A percentile compares a stretch with the other conserved stretches of the same genome.
phyloP scores from a whole-genome alignment of 495 filamentous ascomycete genomes.

The Evernia prunastri region DNA sequence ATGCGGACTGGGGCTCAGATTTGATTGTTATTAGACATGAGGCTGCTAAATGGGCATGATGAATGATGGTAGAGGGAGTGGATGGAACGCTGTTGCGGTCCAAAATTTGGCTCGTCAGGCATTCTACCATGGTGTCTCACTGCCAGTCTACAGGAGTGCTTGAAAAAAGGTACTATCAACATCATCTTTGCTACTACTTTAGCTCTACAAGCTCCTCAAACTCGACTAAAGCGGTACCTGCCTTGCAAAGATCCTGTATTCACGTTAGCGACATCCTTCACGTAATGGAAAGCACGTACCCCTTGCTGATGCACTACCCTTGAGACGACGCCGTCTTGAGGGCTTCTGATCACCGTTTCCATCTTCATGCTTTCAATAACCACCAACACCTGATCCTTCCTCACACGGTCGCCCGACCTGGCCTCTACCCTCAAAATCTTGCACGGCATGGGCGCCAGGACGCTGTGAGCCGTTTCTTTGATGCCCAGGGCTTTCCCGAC shows the following conservation, averaged over 20 bases:
- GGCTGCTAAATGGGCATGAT: not conserved
- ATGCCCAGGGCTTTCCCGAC: constrained; percentile 78
- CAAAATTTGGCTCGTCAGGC: not conserved
- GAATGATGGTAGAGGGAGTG: not conserved
- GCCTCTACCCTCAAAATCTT: constrained; percentile 85
- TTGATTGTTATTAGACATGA: not conserved
- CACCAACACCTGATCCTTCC: constrained; percentile 81
- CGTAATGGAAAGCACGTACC: constrained; percentile 48
- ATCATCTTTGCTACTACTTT: not conserved
- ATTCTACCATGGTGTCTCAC: too few species aligned
- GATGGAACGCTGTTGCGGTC: not conserved
- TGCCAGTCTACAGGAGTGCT: not conserved
- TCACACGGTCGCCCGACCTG: constrained; percentile 68
- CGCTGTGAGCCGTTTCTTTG: constrained; percentile 74
- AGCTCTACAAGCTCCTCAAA: constrained; percentile 30
- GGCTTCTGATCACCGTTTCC: constrained; percentile 94
- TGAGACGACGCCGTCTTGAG: constrained; percentile 71
- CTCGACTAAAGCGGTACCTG: constrained; percentile 52
- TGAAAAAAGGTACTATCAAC: not conserved
- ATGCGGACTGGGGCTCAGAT: not conserved
- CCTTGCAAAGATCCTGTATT: constrained; percentile 50
- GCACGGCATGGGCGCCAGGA: constrained; percentile 90
- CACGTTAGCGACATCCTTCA: constrained; percentile 13
- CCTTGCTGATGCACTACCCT: constrained; percentile 80
- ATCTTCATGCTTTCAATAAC: constrained; percentile 99